Evolutionary conservation across 768 basidiomycete species (phyloP), one percentile per base, ranked within the genome.

Genomic region (Auriculariales sp.): DNA sequence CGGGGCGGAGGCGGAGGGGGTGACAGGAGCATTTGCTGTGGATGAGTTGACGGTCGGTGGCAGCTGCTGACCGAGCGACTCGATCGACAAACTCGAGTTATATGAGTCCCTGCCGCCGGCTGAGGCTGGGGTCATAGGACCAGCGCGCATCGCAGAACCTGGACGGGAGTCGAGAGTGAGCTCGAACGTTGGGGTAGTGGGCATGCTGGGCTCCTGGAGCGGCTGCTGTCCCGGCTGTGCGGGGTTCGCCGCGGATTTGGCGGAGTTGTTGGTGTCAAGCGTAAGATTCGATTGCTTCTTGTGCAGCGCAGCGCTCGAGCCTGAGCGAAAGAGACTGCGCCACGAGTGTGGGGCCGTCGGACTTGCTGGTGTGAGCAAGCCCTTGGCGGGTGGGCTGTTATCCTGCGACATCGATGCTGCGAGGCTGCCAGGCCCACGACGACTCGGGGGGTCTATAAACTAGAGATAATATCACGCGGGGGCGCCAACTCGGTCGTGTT

Each of bases 81-180:
- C 85, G 56, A 73, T 81, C 14, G 86, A 87, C 53, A 77, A 77
- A 1, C 81, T 80, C 12, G 84, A 87, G 60, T 81, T 85, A 66
- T 77, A 83, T 10, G 87, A 89, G 28, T 76, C 82, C 48, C 84
- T 75, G 49, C 75, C 74, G 65, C 79, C 78, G 45, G 71, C 67
- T 28, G 78, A 75, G 17, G 68, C 67, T 7, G 78, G 79, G 4
- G 75, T 71, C 49, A 77, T 68, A 1, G 77, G 68, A 32, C 74
- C 61, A 49, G n/a, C n/a, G n/a, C n/a, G n/a, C n/a, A 69, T 72
- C 12, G 74, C 63, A 19, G 71, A 68, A 44, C 31, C 31, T 9
- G 31, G 31, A 32, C 15, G 15, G 14, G 68, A 28, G 3, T 51
- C 53, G 19, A 49, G 50, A 4, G 12, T 36, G 15, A 39, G 31